Conservation (phyloP, 768 basidiomycete species). For the Auricularia auricula-judae region DNA sequence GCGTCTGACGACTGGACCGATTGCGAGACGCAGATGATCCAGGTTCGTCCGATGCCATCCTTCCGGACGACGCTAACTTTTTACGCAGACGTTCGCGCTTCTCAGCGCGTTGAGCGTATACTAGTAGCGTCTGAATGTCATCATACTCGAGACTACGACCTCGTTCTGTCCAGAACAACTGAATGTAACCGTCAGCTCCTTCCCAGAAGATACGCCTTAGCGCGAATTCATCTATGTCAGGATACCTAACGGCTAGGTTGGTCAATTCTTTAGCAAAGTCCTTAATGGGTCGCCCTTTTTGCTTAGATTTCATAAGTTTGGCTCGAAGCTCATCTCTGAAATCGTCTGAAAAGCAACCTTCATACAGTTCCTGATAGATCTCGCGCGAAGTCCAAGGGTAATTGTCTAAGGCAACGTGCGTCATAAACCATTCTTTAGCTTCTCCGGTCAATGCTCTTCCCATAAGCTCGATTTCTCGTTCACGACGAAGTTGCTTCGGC, state of each 20-base stretch:
- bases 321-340: background rate
- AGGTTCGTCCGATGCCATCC: too few relatives aligned
- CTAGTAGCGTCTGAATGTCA: background rate
- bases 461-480: background rate
- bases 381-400: background rate
- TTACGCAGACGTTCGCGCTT: background rate
- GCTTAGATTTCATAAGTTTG: background rate
- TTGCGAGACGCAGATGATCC: too few relatives aligned
- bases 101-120: background rate
- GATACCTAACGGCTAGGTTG: background rate
- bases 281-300: background rate
- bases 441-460: background rate
- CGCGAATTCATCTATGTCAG: background rate
- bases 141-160: background rate
- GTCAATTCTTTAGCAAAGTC: background rate
- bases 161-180: background rate
- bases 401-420: background rate
- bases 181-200: background rate
- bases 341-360: background rate
- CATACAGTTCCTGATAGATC: background rate
- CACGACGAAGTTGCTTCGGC: background rate
- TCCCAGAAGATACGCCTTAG: background rate
- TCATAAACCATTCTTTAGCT: background rate
- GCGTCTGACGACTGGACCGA: too few relatives aligned
- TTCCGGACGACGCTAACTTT: too few relatives aligned